These are phyloP conservation scores for Silene noctiflora DNA, from an alignment of 179 eudicot genomes.

Conservation along the genomic window DNA sequence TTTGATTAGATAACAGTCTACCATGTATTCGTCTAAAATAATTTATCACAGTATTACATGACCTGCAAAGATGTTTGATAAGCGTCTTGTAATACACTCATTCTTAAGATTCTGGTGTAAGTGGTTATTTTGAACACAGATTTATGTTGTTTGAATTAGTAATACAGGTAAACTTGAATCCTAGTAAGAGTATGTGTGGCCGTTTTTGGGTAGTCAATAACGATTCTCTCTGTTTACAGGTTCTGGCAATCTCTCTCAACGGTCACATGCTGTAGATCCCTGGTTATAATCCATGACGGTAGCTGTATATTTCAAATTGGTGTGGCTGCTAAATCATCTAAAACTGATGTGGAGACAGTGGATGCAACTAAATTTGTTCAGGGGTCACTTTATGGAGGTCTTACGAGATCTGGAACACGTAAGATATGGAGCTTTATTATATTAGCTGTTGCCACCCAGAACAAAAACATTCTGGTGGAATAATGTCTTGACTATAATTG, in stretches of 20 bases:
- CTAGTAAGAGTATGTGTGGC: neutral
- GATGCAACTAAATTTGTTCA: slow-evolving; percentile 54
- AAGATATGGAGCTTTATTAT: slow-evolving; percentile 25
- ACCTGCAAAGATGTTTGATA: neutral
- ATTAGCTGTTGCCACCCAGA: neutral
- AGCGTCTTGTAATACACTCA: neutral
- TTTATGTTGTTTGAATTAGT: neutral
- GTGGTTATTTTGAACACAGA: neutral
- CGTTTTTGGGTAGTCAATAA: slow-evolving; percentile 12
- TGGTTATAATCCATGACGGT: slow-evolving; percentile 68
- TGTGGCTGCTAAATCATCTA: slow-evolving; percentile 57
- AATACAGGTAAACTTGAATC: neutral
- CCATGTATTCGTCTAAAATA: neutral
- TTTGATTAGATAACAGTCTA: neutral
- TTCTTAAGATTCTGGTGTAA: neutral
- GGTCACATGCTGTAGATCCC: slow-evolving; percentile 83
- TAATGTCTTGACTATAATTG: slow-evolving; percentile 3
- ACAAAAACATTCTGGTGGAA: neutral
- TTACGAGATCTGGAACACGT: slow-evolving; percentile 74
- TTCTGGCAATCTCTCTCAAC: slow-evolving; percentile 79
- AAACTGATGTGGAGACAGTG: slow-evolving; percentile 43
- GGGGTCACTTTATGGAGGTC: slow-evolving; percentile 68
- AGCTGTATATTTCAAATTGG: slow-evolving; percentile 74
- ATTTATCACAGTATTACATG: neutral
- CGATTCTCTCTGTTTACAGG: slow-evolving; percentile 42